phyloP scores from a whole-genome alignment of 1,284 basidiomycete genomes.

The Quambalaria eucalypti region DNA sequence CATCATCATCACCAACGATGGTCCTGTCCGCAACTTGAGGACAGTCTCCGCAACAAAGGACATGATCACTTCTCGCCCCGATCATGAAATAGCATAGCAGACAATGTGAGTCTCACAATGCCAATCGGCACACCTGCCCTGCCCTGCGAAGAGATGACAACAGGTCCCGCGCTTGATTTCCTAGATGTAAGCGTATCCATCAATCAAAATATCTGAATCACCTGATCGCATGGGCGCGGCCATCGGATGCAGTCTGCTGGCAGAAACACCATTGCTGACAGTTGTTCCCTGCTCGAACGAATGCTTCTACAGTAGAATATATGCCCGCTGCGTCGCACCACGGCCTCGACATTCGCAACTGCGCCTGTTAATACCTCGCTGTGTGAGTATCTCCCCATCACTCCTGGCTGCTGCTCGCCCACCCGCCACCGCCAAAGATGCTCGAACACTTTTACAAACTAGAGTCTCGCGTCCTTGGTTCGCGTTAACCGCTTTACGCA shows the following conservation, averaged over 20 bases:
- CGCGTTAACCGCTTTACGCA: neutral
- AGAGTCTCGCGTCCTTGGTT: constrained; percentile 1
- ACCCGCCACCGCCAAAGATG: neutral
- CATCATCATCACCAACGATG: too few relatives aligned
- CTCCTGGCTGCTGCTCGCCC: neutral
- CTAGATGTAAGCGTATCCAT: constrained; percentile 1
- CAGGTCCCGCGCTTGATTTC: neutral
- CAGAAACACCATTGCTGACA: neutral
- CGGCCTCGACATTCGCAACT: too few relatives aligned
- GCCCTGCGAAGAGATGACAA: neutral
- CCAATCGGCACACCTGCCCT: too few relatives aligned
- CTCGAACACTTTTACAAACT: neutral
- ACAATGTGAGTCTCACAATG: too few relatives aligned
- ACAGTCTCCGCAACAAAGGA: too few relatives aligned
- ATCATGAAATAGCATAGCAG: too few relatives aligned
- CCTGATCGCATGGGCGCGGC: neutral
- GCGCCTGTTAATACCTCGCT: neutral
- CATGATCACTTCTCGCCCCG: too few relatives aligned
- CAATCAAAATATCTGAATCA: constrained; percentile 3
- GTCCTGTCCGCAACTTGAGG: too few relatives aligned
- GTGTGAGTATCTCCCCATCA: neutral
- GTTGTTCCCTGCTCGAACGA: neutral
- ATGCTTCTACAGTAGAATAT: too few relatives aligned
- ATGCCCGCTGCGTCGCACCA: too few relatives aligned
- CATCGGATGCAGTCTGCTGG: neutral